These are phyloP conservation scores for Naganishia friedmannii DNA, from an alignment of 768 basidiomycete genomes.

Conservation along the genomic window DNA sequence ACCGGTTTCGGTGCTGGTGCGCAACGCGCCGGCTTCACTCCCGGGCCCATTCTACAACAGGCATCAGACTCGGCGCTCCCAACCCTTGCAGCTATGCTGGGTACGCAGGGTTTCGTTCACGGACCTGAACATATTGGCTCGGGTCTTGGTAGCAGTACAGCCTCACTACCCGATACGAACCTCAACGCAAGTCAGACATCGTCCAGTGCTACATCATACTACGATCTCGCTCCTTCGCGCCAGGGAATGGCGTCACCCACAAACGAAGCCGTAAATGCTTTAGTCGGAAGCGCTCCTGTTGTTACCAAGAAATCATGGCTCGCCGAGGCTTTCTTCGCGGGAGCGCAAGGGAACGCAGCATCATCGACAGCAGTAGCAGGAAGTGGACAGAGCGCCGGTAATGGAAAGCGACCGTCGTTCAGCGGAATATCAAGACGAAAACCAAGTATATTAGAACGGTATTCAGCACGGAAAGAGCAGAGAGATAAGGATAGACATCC, in stretches of 20 bases:
- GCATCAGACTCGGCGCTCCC: slow-evolving; percentile 25
- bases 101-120: too few species aligned
- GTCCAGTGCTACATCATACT: too few species aligned
- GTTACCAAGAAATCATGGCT: slow-evolving; percentile 50
- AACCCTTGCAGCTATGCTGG: too few species aligned
- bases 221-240: too few species aligned
- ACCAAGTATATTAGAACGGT: slow-evolving; percentile 10
- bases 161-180: too few species aligned
- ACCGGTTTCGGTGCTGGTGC: neutral
- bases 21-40: slow-evolving; percentile 8
- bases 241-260: too few species aligned
- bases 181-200: too few species aligned
- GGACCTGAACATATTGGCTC: too few species aligned
- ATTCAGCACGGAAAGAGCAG: slow-evolving; percentile 12
- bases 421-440: slow-evolving; percentile 22
- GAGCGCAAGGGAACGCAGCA: neutral
- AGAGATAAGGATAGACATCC: neutral
- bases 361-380: neutral
- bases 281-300: slow-evolving; percentile 31
- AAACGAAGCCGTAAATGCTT: slow-evolving; percentile 34
- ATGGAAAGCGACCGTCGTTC: neutral
- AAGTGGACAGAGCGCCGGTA: too few species aligned
- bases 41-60: slow-evolving; percentile 38
- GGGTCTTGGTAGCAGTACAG: too few species aligned
- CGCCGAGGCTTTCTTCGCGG: slow-evolving; percentile 48